Evolutionary conservation across 306 rosid species (phyloP), one percentile per base, ranked within the genome.

Genomic region (Neltuma alba): DNA sequence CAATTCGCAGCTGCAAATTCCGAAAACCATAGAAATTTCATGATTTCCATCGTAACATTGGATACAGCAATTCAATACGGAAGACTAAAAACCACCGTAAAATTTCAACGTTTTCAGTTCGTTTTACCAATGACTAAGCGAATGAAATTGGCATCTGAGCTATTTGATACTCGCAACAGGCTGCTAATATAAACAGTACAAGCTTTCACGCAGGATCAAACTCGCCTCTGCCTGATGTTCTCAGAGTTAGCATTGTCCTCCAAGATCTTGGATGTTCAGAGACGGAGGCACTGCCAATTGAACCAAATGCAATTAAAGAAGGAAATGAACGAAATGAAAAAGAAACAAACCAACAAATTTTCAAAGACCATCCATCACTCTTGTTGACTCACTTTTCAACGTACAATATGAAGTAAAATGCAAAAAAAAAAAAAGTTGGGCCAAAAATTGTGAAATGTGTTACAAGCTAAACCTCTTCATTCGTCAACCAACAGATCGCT

Each of bases 331-430:
- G 44, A 63, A 30, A 15, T 16, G 55, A 31, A 48, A 45, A 27
- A 60, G 45, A 79, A 21, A 14, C n/a, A 45, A 80, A 78, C 64
- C 71, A 76, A 75, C 64, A 72, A 81, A 87, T 41, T 52, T 69
- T 66, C 20, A 12, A 40, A 70, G 80, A 55, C 82, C 65, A 36
- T 63, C 44, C 71, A 71, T 81, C 44, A 87, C 79, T 80, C 89
- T 85, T 87, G 85, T 85, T 82, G 86, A 86, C 85, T 65, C 18
- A 40, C 86, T 84, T 78, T 84, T 85, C 84, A 82, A 77, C 80
- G 83, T 10, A 71, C 9, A 58, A 58, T 15, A 66, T 41, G 37
- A 79, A 48, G 9, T 6, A 33, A 58, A 31, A 57, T 15, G 7
- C 8, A 30, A 31, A 57, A 18, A 50, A 50, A 50, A 50, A 50